Conservation (phyloP, 768 basidiomycete genomes). For the Strobilomyces confusus region DNA sequence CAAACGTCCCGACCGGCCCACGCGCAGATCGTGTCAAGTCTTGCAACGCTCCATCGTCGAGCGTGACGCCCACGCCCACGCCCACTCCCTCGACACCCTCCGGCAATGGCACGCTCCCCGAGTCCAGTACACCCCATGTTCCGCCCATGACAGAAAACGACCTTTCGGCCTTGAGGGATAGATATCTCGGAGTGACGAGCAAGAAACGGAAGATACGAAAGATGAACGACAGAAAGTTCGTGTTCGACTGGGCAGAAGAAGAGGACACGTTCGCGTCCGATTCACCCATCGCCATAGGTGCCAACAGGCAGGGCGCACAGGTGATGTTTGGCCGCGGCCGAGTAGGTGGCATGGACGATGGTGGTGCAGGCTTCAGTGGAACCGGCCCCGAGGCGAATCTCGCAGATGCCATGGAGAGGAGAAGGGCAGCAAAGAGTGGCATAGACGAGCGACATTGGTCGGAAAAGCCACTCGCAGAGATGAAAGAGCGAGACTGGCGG, state of each 20-base stretch:
- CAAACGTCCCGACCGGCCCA: conserved; percentile 80
- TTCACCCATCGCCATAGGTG: conserved; percentile 66
- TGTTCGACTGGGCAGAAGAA: conserved; percentile 98
- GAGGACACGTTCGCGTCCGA: conserved; percentile 89
- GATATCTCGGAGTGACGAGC: conserved; percentile 91
- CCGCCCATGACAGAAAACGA: conserved; percentile 80
- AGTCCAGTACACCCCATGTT: conserved; percentile 39
- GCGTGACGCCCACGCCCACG: conserved; percentile 46
- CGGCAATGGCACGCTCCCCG: conserved; percentile 28
- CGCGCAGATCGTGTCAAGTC: conserved; percentile 65
- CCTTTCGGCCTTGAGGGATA: conserved; percentile 77
- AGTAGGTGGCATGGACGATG: conserved; percentile 84
- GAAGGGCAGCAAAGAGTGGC: conserved; percentile 75
- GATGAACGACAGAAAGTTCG: conserved; percentile 94
- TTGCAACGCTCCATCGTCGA: conserved; percentile 29
- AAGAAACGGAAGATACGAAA: conserved; percentile 94
- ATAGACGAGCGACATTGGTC: conserved; percentile 97
- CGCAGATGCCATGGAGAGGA: conserved; percentile 78
- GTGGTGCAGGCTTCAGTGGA: conserved; percentile 39
- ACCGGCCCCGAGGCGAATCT: conserved; percentile 48
- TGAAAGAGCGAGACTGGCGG: conserved; percentile 97
- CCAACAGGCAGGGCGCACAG: conserved; percentile 75
- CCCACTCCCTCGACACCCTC: conserved; percentile 44
- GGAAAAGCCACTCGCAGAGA: conserved; percentile 86
- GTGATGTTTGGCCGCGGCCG: conserved; percentile 87